A percentile compares a stretch with the other conserved stretches of the same genome.
Evolutionary conservation across 495 filamentous ascomycete genomes (phyloP).

Genomic region (Tuber umbilicatum): DNA sequence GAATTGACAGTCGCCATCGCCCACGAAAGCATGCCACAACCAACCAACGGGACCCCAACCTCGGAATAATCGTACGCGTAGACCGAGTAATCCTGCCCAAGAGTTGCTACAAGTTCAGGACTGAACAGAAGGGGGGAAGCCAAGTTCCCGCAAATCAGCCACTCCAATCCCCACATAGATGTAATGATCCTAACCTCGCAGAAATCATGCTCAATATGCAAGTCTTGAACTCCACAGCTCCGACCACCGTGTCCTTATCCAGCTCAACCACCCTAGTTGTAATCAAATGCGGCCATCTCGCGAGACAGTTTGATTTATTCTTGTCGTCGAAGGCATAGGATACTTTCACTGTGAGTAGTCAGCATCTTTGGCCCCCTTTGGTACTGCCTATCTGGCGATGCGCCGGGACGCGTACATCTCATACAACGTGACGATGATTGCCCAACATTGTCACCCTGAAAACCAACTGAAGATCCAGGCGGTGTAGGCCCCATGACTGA

Average conservation of each 20-base stretch:
- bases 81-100: conserved; percentile 86
- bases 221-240: conserved; percentile 80
- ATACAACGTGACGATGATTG: conserved; percentile 21
- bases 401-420: conserved; percentile 35
- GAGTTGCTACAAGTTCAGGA: conserved; percentile 76
- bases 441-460: conserved; percentile 19
- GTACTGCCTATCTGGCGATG: conserved; percentile 14
- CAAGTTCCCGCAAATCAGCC: conserved; percentile 33
- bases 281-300: conserved; percentile 76
- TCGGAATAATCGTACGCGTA: conserved; percentile 98
- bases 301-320: conserved; percentile 82
- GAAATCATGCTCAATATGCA: conserved; percentile 81
- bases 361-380: conserved; percentile 12
- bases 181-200: conserved; percentile 50
- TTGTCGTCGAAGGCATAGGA: conserved; percentile 93
- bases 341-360: conserved; percentile 66
- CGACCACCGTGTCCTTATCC: conserved; percentile 71
- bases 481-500: conserved; percentile 33
- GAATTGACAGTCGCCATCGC: conserved; percentile 55
- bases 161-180: conserved; percentile 19
- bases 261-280: conserved; percentile 71
- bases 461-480: conserved; percentile 28
- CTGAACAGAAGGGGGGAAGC: conserved; percentile 50
- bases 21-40: conserved; percentile 92
- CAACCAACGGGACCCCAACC: conserved; percentile 82